A percentile compares a stretch with the other conserved stretches of the same genome.
Conservation (phyloP, 352 stramenopile genomes). For the Blastocystis sp. region DNA sequence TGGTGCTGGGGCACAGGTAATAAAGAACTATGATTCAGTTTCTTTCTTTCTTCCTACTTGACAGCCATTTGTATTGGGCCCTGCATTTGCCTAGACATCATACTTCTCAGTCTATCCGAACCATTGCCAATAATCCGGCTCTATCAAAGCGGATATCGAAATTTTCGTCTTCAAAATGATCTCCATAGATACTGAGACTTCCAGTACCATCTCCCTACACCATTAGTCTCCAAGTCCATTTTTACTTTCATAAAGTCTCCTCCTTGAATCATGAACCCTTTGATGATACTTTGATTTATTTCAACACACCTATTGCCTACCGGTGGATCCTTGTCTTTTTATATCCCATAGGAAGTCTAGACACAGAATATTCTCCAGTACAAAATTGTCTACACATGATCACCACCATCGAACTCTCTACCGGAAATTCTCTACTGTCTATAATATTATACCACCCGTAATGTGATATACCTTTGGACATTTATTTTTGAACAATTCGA, state of each 20-base stretch:
- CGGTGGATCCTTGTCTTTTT: constrained; percentile 87
- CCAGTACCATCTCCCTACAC: constrained; percentile 58
- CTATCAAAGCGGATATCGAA: constrained; percentile 77
- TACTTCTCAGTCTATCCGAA: background rate
- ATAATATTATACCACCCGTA: background rate
- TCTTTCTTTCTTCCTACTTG: constrained; percentile 78
- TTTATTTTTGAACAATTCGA: constrained; percentile 65
- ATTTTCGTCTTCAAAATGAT: constrained; percentile 94
- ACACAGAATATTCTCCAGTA: constrained; percentile 81
- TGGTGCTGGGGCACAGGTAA: constrained; percentile 72
- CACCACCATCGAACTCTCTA: background rate
- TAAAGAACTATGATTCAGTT: constrained; percentile 65
- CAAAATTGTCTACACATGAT: constrained; percentile 72
- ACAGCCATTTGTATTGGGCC: constrained; percentile 87
- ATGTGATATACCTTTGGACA: constrained; percentile 49
- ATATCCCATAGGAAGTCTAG: constrained; percentile 82
- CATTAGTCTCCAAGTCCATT: background rate
- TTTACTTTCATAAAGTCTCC: constrained; percentile 79
- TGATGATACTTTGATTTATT: constrained; percentile 21
- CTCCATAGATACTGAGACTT: constrained; percentile 75
- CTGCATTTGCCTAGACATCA: constrained; percentile 76
- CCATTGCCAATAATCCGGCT: constrained; percentile 86
- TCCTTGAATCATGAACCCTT: constrained; percentile 92
- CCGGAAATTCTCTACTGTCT: constrained; percentile 67
- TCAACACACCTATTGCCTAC: background rate